Conservation (phyloP, 2,329 filamentous ascomycete genomes). For the Pseudofabraea citricarpa region DNA sequence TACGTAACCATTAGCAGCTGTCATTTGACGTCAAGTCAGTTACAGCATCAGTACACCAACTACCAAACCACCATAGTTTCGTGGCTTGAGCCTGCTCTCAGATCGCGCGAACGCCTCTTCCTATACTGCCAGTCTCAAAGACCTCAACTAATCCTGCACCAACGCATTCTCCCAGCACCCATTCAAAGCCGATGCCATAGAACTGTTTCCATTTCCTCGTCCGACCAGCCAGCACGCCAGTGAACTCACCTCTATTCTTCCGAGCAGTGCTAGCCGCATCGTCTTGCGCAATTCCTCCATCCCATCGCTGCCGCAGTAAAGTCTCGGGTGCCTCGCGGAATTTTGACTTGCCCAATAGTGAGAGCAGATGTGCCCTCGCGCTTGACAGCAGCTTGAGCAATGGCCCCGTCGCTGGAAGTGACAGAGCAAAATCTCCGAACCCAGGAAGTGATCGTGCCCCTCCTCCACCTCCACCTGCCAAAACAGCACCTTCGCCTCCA, state of each 20-base stretch:
- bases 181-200: constrained; percentile 65
- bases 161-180: constrained; percentile 66
- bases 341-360: constrained; percentile 52
- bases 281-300: constrained; percentile 53
- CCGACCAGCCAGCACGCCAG: constrained; percentile 52
- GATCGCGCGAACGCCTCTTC: constrained; percentile 51
- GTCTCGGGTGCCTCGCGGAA: constrained; percentile 60
- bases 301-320: constrained; percentile 63
- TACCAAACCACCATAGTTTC: no score
- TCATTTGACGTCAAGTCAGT: no score
- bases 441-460: constrained; percentile 19
- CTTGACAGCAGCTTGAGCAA: constrained; percentile 62
- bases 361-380: constrained; percentile 56
- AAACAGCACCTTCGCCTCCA: constrained; percentile 61
- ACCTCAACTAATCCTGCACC: constrained; percentile 67
- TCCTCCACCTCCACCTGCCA: constrained; percentile 50
- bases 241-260: constrained; percentile 49
- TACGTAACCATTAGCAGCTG: no score
- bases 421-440: constrained; percentile 43
- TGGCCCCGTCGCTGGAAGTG: constrained; percentile 61
- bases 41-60: no score
- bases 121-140: constrained; percentile 72
- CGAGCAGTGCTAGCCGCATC: constrained; percentile 42
- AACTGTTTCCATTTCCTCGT: constrained; percentile 69
- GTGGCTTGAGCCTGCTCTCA: no score